Conservation (phyloP, 1,284 basidiomycete genomes). For the Ganoderma leucocontextum region DNA sequence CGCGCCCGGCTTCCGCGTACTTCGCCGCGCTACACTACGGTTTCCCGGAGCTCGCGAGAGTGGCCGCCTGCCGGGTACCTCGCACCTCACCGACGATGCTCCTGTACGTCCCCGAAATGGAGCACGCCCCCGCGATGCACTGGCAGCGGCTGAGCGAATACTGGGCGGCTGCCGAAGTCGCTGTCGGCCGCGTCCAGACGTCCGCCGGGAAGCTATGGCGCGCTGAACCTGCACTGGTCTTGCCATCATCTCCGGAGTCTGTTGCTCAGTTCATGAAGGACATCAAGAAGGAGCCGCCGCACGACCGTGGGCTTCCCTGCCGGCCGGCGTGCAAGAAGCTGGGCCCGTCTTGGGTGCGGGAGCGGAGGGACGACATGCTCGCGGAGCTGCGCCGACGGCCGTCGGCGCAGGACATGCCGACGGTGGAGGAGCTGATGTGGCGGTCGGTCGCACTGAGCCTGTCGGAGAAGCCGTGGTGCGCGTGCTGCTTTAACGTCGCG, state of each 20-base stretch:
- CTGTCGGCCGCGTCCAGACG: background rate
- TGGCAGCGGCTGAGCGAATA: conserved; percentile 1
- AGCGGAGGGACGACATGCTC: background rate
- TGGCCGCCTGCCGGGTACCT: conserved; percentile 22
- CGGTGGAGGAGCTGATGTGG: background rate
- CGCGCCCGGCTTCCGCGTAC: conserved; percentile 23
- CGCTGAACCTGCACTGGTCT: background rate
- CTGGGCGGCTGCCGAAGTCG: background rate
- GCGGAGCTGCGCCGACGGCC: conserved; percentile 2
- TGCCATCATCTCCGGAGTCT: background rate
- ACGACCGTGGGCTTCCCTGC: background rate
- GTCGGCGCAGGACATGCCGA: background rate
- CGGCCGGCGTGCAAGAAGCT: background rate
- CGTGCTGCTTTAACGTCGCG: conserved; percentile 7
- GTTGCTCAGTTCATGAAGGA: background rate
- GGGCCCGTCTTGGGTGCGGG: background rate
- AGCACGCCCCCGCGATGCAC: conserved; percentile 3
- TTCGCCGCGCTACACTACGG: conserved; percentile 22
- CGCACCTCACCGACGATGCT: background rate
- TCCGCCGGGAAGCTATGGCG: background rate
- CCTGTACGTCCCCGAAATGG: conserved; percentile 10
- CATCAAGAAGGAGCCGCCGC: background rate
- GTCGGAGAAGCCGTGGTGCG: conserved; percentile 8
- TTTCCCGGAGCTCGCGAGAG: conserved; percentile 20
- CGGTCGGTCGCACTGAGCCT: background rate